Evolutionary conservation across 2,329 filamentous ascomycete species (phyloP).

Genomic region (Dothidotthia symphoricarpi): DNA sequence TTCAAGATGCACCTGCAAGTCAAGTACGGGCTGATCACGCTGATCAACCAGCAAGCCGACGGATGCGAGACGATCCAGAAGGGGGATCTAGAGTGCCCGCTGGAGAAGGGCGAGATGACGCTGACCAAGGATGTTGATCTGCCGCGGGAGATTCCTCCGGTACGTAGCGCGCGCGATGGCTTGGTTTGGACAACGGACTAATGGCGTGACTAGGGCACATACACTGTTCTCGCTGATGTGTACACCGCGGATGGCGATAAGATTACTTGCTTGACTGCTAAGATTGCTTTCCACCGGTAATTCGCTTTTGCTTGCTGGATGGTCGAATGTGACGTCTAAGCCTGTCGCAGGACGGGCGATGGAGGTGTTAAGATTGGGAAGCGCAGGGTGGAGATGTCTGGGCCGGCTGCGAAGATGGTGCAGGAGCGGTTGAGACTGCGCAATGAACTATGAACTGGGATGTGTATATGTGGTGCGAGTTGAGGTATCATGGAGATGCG

Average conservation of each 20-base stretch:
- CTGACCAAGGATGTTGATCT: slow-evolving; percentile 81
- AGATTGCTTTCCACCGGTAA: slow-evolving; percentile 59
- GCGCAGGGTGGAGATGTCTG: slow-evolving; percentile 35
- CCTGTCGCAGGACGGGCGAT: background rate
- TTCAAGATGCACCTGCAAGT: slow-evolving; percentile 81
- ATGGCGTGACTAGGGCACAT: too few relatives aligned
- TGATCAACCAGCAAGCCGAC: slow-evolving; percentile 77
- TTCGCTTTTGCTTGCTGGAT: slow-evolving; percentile 6
- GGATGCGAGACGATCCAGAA: slow-evolving; percentile 87
- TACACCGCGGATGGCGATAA: slow-evolving; percentile 68
- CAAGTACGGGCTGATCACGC: slow-evolving; percentile 89
- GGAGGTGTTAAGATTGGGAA: slow-evolving; percentile 27
- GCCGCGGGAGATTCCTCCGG: slow-evolving; percentile 82
- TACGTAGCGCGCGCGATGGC: slow-evolving; percentile 55
- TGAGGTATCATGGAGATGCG: too few relatives aligned
- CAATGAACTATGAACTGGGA: slow-evolving; percentile 35
- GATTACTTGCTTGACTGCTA: slow-evolving; percentile 84
- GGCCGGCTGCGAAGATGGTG: slow-evolving; percentile 37
- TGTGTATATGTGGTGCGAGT: too few relatives aligned
- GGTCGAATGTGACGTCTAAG: background rate
- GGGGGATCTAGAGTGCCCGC: slow-evolving; percentile 83
- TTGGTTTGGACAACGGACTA: too few relatives aligned
- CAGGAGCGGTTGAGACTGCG: slow-evolving; percentile 28
- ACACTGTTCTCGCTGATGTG: slow-evolving; percentile 85
- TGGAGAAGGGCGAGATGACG: slow-evolving; percentile 72